These are phyloP conservation scores for Ramaria sp. DNA, from an alignment of 768 basidiomycete genomes.

Conservation along the genomic window DNA sequence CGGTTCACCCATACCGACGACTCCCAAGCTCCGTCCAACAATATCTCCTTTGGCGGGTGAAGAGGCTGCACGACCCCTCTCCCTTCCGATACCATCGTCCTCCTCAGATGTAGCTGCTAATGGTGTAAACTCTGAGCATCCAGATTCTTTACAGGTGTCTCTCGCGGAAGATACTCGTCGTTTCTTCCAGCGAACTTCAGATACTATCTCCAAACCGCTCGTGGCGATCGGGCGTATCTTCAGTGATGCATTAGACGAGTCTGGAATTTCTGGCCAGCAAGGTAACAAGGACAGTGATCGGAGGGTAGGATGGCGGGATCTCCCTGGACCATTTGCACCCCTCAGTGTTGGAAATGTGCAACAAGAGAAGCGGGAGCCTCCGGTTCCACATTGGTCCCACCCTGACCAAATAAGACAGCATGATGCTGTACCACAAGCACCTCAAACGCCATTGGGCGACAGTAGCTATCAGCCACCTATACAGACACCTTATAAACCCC, in stretches of 20 bases:
- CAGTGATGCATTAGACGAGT: slow-evolving; percentile 66
- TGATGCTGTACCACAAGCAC: slow-evolving; percentile 17
- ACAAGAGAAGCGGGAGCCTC: slow-evolving; percentile 20
- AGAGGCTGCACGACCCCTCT: slow-evolving; percentile 76
- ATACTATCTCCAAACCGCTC: slow-evolving; percentile 85
- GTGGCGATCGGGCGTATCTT: slow-evolving; percentile 82
- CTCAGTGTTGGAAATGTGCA: slow-evolving; percentile 40
- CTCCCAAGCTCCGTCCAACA: slow-evolving; percentile 12
- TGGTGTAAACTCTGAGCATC: neutral
- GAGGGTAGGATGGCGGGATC: slow-evolving; percentile 26
- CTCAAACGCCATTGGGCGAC: slow-evolving; percentile 30
- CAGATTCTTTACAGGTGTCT: slow-evolving; percentile 19
- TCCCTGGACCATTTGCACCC: slow-evolving; percentile 62
- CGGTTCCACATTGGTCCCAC: slow-evolving; percentile 22
- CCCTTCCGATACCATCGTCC: slow-evolving; percentile 42
- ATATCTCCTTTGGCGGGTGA: slow-evolving; percentile 58
- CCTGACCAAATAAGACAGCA: slow-evolving; percentile 26
- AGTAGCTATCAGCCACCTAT: slow-evolving; percentile 20
- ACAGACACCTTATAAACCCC: slow-evolving; percentile 67
- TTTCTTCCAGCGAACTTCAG: slow-evolving; percentile 82
- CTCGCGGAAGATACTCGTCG: slow-evolving; percentile 64
- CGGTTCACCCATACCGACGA: neutral
- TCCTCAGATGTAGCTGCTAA: slow-evolving; percentile 20
- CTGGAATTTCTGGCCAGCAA: neutral
- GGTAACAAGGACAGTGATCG: neutral